A percentile compares a stretch with the other conserved stretches of the same genome.
Conservation (phyloP, 2,329 filamentous ascomycete genomes). For the Epichloe brachyelytri region DNA sequence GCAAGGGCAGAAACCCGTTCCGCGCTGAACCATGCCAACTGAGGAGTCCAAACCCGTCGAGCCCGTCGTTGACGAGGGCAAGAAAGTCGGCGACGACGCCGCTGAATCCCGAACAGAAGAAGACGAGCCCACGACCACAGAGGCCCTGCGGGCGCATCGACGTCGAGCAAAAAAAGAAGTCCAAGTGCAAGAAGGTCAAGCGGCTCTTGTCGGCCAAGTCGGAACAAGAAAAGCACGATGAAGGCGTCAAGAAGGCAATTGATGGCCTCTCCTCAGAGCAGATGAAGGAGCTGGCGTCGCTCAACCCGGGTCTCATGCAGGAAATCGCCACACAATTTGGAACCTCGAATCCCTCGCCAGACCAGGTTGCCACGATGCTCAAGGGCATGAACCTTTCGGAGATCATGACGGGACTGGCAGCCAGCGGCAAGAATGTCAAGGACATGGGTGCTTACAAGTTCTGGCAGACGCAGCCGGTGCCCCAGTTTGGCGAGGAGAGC, state of each 20-base stretch:
- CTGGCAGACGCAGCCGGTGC: constrained; percentile 95
- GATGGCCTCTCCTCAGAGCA: constrained; percentile 42
- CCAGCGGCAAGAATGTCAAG: constrained; percentile 78
- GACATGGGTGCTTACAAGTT: constrained; percentile 98
- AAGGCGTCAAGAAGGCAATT: constrained; percentile 34
- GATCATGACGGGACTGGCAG: constrained; percentile 61
- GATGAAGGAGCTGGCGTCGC: constrained; percentile 52
- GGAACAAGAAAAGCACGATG: constrained; percentile 23
- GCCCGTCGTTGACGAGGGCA: constrained; percentile 34
- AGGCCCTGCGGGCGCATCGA: constrained; percentile 15
- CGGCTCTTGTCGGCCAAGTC: constrained; percentile 26
- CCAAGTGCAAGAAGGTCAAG: constrained; percentile 50
- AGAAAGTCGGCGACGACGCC: constrained; percentile 24
- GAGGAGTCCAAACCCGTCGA: constrained; percentile 53
- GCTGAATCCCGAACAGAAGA: constrained; percentile 35
- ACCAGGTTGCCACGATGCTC: constrained; percentile 37
- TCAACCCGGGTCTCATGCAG: constrained; percentile 60
- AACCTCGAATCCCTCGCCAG: constrained; percentile 22
- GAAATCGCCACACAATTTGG: constrained; percentile 31
- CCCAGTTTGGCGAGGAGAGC: constrained; percentile 55
- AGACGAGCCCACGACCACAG: constrained; percentile 28
- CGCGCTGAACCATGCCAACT: constrained; percentile 27
- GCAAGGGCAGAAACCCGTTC: neutral
- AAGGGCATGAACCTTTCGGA: constrained; percentile 56
- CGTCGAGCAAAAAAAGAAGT: constrained; percentile 36